A percentile compares a stretch with the other conserved stretches of the same genome.
Conservation (phyloP, 1,284 basidiomycete genomes). For the Stygiomarasmius scandens region DNA sequence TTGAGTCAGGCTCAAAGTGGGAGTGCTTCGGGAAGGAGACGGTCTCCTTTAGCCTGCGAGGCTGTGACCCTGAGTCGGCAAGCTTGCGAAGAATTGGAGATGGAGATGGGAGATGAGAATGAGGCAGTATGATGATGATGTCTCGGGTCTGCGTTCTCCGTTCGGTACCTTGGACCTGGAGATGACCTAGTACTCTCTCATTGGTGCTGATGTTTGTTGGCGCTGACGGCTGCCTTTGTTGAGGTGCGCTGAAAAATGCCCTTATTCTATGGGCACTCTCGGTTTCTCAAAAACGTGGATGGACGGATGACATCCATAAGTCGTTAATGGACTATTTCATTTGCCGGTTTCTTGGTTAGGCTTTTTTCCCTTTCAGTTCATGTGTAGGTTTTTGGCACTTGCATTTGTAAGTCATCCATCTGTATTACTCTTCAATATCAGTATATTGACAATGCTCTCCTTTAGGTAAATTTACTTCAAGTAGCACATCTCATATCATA, state of each 20-base stretch:
- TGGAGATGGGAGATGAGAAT: too few relatives aligned
- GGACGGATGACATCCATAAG: background rate
- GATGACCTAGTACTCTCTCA: too few relatives aligned
- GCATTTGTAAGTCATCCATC: background rate
- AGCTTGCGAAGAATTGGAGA: too few relatives aligned
- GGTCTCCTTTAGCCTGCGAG: conserved; percentile 12
- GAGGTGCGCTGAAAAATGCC: too few relatives aligned
- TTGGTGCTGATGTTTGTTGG: too few relatives aligned
- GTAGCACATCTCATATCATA: background rate
- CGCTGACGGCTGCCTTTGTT: too few relatives aligned
- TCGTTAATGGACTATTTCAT: background rate
- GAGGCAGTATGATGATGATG: too few relatives aligned
- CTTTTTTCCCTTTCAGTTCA: background rate
- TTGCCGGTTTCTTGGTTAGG: background rate
- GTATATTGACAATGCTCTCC: background rate
- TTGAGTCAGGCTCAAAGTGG: background rate
- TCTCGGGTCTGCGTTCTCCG: too few relatives aligned
- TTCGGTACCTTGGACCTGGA: too few relatives aligned
- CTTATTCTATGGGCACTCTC: too few relatives aligned
- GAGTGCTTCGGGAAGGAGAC: background rate
- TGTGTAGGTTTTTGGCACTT: background rate
- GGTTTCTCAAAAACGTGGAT: background rate
- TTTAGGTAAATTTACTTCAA: background rate
- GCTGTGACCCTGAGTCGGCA: background rate
- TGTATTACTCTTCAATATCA: background rate